These are phyloP conservation scores for Suillus discolor DNA, from an alignment of 768 basidiomycete genomes.

Conservation along the genomic window DNA sequence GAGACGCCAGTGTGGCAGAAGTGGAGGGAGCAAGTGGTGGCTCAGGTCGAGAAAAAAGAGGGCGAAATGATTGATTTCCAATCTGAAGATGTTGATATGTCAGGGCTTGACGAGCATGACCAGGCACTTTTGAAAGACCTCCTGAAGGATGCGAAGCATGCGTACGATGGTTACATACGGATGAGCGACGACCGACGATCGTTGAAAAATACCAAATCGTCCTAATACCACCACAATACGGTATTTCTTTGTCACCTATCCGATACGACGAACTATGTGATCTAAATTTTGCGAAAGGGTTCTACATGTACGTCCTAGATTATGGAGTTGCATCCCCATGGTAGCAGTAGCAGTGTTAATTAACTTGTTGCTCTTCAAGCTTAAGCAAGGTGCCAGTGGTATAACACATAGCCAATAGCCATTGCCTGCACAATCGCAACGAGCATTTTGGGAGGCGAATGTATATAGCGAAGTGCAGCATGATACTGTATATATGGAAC, in stretches of 20 bases:
- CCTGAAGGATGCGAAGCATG: constrained; percentile 21
- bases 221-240: background rate
- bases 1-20: constrained; percentile 26
- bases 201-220: background rate
- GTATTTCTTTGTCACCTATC: background rate
- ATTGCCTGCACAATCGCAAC: too few relatives aligned
- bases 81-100: constrained; percentile 13
- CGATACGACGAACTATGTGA: background rate
- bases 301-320: background rate
- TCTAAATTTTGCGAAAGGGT: background rate
- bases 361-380: too few relatives aligned
- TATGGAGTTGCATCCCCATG: background rate
- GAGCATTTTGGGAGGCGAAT: too few relatives aligned
- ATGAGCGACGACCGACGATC: background rate
- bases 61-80: constrained; percentile 9
- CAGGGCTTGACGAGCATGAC: constrained; percentile 12
- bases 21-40: constrained; percentile 27
- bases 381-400: too few relatives aligned
- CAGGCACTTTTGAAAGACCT: constrained; percentile 8
- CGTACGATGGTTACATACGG: constrained; percentile 18
- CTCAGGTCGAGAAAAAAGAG: constrained; percentile 16
- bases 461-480: too few relatives aligned
- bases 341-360: too few relatives aligned
- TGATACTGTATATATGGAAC: too few relatives aligned
- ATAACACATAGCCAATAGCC: too few relatives aligned